Percentiles rank a stretch among this genome's conserved stretches.
Evolutionary conservation across 371 early-diverging fungal genomes (phyloP).

Genomic region (Mortierella sp.): DNA sequence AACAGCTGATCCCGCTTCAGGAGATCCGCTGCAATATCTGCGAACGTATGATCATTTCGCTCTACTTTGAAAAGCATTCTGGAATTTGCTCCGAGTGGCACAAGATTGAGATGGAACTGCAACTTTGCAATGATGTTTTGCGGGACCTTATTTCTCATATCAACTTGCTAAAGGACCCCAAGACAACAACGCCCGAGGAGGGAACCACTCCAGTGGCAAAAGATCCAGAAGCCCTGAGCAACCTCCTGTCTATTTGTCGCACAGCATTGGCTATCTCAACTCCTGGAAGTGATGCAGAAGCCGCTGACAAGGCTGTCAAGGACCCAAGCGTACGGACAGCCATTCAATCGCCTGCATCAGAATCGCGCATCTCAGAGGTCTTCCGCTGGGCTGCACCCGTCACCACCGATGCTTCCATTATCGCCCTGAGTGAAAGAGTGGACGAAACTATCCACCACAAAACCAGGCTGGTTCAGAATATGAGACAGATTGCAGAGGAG

Average conservation of each 20-base stretch:
- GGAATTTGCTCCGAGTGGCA: constrained; percentile 81
- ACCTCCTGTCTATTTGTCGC: constrained; percentile 26
- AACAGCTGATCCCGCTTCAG: constrained; percentile 54
- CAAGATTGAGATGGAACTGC: constrained; percentile 80
- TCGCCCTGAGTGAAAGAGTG: constrained; percentile 32
- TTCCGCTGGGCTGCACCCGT: constrained; percentile 65
- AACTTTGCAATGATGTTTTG: constrained; percentile 77
- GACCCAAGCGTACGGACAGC: constrained; percentile 24
- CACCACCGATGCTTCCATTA: constrained; percentile 54
- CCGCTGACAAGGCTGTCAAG: constrained; percentile 32
- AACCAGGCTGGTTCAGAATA: constrained; percentile 35
- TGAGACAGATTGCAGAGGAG: constrained; percentile 49
- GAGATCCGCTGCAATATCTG: constrained; percentile 82
- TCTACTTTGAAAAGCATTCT: constrained; percentile 83
- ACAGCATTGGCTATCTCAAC: constrained; percentile 65
- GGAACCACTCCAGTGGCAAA: constrained; percentile 2
- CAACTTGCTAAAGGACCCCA: constrained; percentile 58
- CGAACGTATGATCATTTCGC: constrained; percentile 77
- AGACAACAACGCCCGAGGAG: background rate
- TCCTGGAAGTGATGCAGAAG: constrained; percentile 59
- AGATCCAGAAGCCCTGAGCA: constrained; percentile 23
- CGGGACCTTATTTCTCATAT: constrained; percentile 69
- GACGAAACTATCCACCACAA: constrained; percentile 47
- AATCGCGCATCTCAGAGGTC: constrained; percentile 64
- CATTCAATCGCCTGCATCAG: constrained; percentile 61